phyloP scores from a whole-genome alignment of 2,329 filamentous ascomycete genomes.

The Monascus ruber region DNA sequence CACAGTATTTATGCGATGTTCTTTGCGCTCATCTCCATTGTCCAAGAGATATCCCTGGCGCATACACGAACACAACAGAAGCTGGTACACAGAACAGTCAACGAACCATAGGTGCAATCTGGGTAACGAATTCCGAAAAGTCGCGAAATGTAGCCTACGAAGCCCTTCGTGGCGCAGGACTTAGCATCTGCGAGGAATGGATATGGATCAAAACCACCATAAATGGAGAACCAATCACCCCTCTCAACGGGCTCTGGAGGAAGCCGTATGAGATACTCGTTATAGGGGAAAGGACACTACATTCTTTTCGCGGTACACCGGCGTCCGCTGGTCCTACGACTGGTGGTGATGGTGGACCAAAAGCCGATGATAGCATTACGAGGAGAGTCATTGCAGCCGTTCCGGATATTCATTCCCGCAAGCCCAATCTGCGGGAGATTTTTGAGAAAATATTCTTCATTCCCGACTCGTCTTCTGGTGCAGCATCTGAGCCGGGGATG shows the following conservation, averaged over 20 bases:
- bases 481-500: conserved; percentile 1
- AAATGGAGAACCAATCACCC: conserved; percentile 41
- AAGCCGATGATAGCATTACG: conserved; percentile 14
- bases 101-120: conserved; percentile 41
- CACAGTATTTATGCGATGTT: conserved; percentile 29
- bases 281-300: conserved; percentile 24
- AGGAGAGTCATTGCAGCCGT: conserved; percentile 47
- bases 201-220: conserved; percentile 51
- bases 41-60: conserved; percentile 10
- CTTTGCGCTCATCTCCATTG: conserved; percentile 33
- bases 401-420: conserved; percentile 54
- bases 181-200: conserved; percentile 49
- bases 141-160: conserved; percentile 37
- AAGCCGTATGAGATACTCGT: conserved; percentile 53
- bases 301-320: conserved; percentile 6
- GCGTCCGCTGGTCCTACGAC: background rate
- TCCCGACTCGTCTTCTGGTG: no score
- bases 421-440: conserved; percentile 48
- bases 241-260: conserved; percentile 43
- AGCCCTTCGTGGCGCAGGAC: conserved; percentile 33
- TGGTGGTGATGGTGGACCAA: conserved; percentile 2
- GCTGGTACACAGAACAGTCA: conserved; percentile 1
- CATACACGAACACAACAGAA: background rate
- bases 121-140: conserved; percentile 50
- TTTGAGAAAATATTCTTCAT: conserved; percentile 38